Evolutionary conservation across 1,284 basidiomycete species (phyloP).

Genomic region (Sanghuangporus baumii): DNA sequence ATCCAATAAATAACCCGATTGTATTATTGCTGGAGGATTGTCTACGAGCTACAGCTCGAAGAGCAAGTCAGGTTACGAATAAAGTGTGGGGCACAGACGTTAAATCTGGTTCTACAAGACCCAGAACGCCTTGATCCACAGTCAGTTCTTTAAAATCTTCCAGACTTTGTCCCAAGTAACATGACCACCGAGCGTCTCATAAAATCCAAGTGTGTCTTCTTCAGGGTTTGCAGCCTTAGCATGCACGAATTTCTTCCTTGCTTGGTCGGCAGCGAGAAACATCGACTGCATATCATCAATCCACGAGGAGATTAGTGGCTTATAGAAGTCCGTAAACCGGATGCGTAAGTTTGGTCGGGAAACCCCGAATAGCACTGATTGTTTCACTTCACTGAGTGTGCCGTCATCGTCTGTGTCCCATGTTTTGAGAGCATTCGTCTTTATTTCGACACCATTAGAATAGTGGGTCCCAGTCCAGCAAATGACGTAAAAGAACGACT

Average conservation of each 20-base stretch:
- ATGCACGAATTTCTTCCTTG: background rate
- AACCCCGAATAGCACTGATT: background rate
- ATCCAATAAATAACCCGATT: no score
- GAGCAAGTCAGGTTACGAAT: background rate
- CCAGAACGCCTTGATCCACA: background rate
- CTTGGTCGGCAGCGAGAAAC: background rate
- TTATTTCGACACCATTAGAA: background rate
- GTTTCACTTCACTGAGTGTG: no score
- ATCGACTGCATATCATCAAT: background rate
- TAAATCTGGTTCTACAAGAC: background rate
- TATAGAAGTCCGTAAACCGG: background rate
- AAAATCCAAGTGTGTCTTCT: background rate
- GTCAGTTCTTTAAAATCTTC: background rate
- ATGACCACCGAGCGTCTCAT: background rate
- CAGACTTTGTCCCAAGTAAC: constrained; percentile 4
- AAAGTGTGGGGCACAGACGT: background rate
- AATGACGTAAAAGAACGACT: constrained; percentile 9
- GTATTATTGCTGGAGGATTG: no score
- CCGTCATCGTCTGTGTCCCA: background rate
- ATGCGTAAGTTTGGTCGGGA: background rate
- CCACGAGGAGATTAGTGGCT: background rate
- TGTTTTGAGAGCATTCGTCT: background rate
- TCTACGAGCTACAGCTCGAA: no score
- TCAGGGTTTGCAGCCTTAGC: background rate
- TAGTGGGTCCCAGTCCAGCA: background rate